Conservation (phyloP, 345 rosid species). For the Gossypium mustelinum region DNA sequence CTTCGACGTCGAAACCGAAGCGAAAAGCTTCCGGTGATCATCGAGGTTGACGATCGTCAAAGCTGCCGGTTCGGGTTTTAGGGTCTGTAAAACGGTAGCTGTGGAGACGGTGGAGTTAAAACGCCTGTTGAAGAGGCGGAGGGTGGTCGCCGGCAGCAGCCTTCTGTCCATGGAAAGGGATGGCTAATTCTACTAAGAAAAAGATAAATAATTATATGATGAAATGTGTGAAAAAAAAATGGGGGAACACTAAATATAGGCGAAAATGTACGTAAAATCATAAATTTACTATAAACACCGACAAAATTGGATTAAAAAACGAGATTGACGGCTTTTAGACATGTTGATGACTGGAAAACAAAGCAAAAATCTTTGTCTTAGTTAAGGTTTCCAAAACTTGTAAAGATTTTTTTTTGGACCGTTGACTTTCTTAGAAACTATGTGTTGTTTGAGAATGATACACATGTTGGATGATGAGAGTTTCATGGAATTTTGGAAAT, state of each 20-base stretch:
- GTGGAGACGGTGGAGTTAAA: neutral
- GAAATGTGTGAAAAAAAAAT: neutral
- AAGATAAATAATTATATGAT: neutral
- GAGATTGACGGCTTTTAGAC: neutral
- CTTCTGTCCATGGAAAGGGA: constrained; percentile 5
- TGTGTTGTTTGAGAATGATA: no score
- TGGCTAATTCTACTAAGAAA: neutral
- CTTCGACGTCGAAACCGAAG: constrained; percentile 36
- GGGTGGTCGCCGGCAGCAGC: neutral
- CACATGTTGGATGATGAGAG: neutral
- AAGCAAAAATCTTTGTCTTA: neutral
- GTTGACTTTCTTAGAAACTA: neutral
- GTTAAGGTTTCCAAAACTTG: neutral
- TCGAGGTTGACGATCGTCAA: constrained; percentile 29
- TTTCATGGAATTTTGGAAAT: neutral
- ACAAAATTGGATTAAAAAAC: neutral
- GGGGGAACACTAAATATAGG: neutral
- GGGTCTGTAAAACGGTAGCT: neutral
- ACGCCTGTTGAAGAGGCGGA: neutral
- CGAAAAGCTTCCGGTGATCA: constrained; percentile 53
- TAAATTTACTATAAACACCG: neutral
- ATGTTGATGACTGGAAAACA: neutral
- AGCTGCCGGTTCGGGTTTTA: constrained; percentile 23
- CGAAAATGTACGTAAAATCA: neutral
- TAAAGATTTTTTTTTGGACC: neutral